A percentile compares a stretch with the other conserved stretches of the same genome.
Conservation (phyloP, 108 stramenopile genomes). For the Aurantiochytrium sp. region DNA sequence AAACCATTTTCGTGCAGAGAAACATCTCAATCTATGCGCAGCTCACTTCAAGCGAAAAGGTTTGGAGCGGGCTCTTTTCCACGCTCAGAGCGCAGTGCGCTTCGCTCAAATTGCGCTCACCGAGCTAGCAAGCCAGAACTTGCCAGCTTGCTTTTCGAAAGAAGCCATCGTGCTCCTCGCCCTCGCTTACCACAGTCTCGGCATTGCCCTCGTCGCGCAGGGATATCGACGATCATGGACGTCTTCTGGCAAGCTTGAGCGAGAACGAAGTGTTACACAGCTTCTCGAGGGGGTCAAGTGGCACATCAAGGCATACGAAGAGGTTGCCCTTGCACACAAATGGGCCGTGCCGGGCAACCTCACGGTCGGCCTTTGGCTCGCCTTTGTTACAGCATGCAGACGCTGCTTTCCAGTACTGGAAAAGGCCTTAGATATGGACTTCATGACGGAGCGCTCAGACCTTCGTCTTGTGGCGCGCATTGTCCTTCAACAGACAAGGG, state of each 20-base stretch:
- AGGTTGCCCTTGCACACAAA: background rate
- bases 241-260: background rate
- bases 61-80: background rate
- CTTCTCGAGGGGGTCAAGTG: background rate
- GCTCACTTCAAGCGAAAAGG: background rate
- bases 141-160: background rate
- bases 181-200: background rate
- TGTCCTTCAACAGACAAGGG: background rate
- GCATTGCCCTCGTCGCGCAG: background rate
- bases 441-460: background rate
- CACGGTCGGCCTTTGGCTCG: background rate
- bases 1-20: background rate
- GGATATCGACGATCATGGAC: background rate
- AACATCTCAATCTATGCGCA: background rate
- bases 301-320: background rate
- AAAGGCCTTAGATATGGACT: background rate
- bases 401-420: background rate
- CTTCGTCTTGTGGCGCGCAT: background rate
- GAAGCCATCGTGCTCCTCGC: background rate
- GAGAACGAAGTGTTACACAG: background rate
- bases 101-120: background rate
- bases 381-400: background rate
- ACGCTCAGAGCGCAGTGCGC: background rate
- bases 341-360: background rate
- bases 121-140: background rate